These are phyloP conservation scores for Helotiales sp. DNA, from an alignment of 2,329 filamentous ascomycete species.

Conservation along the genomic window DNA sequence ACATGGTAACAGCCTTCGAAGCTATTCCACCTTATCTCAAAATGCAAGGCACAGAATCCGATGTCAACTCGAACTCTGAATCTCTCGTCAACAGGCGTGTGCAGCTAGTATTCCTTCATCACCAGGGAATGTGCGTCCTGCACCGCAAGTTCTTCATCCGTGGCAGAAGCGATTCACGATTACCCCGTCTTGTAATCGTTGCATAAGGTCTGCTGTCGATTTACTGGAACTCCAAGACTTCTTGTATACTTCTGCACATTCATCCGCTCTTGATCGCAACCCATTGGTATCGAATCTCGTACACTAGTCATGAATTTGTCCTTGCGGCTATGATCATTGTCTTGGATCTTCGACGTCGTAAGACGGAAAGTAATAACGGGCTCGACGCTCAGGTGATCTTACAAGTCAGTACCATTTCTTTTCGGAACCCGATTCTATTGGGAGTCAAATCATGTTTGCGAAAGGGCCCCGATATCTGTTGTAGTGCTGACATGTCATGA, in stretches of 20 bases:
- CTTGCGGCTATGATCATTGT: constrained; percentile 35
- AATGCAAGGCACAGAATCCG: constrained; percentile 72
- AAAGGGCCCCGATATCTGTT: no score
- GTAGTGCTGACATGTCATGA: no score
- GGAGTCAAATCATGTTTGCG: no score
- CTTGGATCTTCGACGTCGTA: constrained; percentile 29
- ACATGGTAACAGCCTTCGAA: constrained; percentile 62
- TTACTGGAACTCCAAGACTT: constrained; percentile 34
- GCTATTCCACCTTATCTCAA: constrained; percentile 78
- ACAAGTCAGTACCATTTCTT: no score
- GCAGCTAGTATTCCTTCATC: constrained; percentile 55
- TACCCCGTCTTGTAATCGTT: constrained; percentile 30
- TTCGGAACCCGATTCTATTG: no score
- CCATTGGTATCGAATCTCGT: constrained; percentile 34
- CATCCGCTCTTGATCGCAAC: constrained; percentile 6
- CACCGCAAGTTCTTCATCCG: constrained; percentile 32
- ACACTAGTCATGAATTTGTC: constrained; percentile 38
- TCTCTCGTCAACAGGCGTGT: constrained; percentile 83
- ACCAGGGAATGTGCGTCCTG: constrained; percentile 29
- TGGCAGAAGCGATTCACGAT: constrained; percentile 24
- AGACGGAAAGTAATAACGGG: constrained; percentile 6
- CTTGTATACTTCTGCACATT: constrained; percentile 20
- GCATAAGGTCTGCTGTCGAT: constrained; percentile 38
- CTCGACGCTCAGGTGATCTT: constrained; percentile 5
- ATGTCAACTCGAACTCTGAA: constrained; percentile 66